A percentile compares a stretch with the other conserved stretches of the same genome.
phyloP scores from a whole-genome alignment of 2,329 filamentous ascomycete species.

The Rhynchosporium secalis region DNA sequence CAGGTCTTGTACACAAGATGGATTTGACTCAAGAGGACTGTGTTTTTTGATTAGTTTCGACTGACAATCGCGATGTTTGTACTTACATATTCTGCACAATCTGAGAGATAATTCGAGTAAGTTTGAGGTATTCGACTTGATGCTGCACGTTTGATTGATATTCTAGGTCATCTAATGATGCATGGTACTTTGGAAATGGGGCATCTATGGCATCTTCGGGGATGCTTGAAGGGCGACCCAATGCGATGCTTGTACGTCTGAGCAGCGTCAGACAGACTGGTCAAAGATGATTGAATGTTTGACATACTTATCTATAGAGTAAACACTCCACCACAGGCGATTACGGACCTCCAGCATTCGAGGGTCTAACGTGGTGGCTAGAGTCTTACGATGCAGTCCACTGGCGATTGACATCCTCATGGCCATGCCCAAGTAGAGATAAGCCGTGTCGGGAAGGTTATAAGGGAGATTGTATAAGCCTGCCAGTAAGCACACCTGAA shows the following conservation, averaged over 20 bases:
- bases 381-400: slow-evolving; percentile 9
- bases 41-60: not conserved
- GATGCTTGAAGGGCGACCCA: not conserved
- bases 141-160: not conserved
- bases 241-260: not conserved
- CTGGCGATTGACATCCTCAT: slow-evolving; percentile 10
- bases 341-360: slow-evolving; percentile 6
- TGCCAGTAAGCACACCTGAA: slow-evolving; percentile 7
- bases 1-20: not conserved
- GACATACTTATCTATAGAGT: slow-evolving; percentile 6
- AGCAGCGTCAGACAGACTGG: not conserved
- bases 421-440: slow-evolving; percentile 7
- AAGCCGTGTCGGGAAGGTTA: not conserved
- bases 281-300: not conserved
- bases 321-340: slow-evolving; percentile 10
- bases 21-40: not conserved
- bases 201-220: not conserved
- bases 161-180: not conserved
- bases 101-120: not conserved
- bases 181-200: not conserved
- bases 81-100: not conserved
- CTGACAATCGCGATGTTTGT: not conserved
- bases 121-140: not conserved
- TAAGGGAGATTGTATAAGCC: not conserved
- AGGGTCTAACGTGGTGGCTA: not conserved